phyloP scores from a whole-genome alignment of 768 basidiomycete species.

The Stropharia rugosoannulata region DNA sequence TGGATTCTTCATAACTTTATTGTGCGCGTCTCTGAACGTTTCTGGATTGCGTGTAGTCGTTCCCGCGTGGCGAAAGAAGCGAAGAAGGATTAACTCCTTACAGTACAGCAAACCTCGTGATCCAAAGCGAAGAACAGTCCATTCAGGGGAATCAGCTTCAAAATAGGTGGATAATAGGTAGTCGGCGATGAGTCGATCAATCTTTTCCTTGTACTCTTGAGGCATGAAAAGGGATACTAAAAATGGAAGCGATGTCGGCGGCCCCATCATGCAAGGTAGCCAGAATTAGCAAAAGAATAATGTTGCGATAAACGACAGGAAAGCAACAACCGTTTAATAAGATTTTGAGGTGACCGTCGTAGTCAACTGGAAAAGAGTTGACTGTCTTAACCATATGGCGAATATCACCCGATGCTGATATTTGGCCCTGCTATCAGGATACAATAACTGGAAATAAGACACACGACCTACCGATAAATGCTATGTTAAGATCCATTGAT shows the following conservation, averaged over 20 bases:
- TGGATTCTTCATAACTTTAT: conserved; percentile 31
- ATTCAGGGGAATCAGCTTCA: not conserved
- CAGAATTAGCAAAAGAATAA: conserved; percentile 41
- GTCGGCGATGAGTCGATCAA: not conserved
- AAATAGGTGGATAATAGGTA: not conserved
- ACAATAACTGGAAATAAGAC: no score
- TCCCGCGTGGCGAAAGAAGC: not conserved
- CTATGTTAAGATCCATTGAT: not conserved
- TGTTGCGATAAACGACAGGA: conserved; percentile 34
- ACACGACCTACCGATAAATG: not conserved
- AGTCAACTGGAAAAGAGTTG: conserved; percentile 40
- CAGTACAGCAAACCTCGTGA: not conserved
- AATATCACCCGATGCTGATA: conserved; percentile 48
- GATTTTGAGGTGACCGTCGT: conserved; percentile 36
- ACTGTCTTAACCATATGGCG: conserved; percentile 42
- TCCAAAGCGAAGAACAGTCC: not conserved
- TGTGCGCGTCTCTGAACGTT: conserved; percentile 23
- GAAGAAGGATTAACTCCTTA: not conserved
- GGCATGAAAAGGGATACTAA: conserved; percentile 39
- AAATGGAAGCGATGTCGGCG: conserved; percentile 47
- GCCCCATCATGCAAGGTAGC: conserved; percentile 31
- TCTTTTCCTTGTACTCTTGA: not conserved
- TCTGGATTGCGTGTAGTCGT: not conserved
- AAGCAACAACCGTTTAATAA: conserved; percentile 40
- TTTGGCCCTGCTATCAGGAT: no score